Conservation (phyloP, 2,329 filamentous ascomycete genomes). For the Colletotrichum cordylinicola region DNA sequence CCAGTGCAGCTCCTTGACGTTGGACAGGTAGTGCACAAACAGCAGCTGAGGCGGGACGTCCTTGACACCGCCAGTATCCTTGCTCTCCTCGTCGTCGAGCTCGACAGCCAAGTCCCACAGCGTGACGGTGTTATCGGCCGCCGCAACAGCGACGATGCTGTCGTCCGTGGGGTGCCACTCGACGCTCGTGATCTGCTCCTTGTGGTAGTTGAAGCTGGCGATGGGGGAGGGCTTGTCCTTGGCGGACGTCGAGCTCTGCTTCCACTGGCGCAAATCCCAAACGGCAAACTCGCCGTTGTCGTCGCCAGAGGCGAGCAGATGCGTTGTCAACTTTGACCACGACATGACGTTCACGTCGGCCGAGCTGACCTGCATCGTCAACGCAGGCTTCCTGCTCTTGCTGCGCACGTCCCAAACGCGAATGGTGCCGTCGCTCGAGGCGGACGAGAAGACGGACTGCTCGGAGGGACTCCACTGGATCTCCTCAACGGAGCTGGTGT, state of each 20-base stretch:
- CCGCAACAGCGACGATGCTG: conserved; percentile 90
- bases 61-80: conserved; percentile 82
- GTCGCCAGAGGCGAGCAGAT: conserved; percentile 89
- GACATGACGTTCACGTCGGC: conserved; percentile 96
- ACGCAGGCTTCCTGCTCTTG: conserved; percentile 86
- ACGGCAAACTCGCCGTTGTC: conserved; percentile 95
- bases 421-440: conserved; percentile 91
- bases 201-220: conserved; percentile 95
- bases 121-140: conserved; percentile 92
- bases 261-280: conserved; percentile 97
- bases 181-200: conserved; percentile 92
- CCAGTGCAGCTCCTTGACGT: conserved; percentile 97
- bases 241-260: conserved; percentile 59
- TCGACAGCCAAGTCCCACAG: conserved; percentile 97
- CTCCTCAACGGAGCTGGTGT: conserved; percentile 88
- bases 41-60: conserved; percentile 94
- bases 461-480: conserved; percentile 96
- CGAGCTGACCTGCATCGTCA: conserved; percentile 83
- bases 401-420: conserved; percentile 95
- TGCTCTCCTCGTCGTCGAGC: conserved; percentile 95
- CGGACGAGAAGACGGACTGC: conserved; percentile 91
- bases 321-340: conserved; percentile 88
- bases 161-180: conserved; percentile 99
- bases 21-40: conserved; percentile 96
- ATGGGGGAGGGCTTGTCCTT: conserved; percentile 74